Percentiles rank a stretch among this genome's conserved stretches.
Evolutionary conservation across 2,329 filamentous ascomycete genomes (phyloP).

Genomic region (Neurospora sp.): DNA sequence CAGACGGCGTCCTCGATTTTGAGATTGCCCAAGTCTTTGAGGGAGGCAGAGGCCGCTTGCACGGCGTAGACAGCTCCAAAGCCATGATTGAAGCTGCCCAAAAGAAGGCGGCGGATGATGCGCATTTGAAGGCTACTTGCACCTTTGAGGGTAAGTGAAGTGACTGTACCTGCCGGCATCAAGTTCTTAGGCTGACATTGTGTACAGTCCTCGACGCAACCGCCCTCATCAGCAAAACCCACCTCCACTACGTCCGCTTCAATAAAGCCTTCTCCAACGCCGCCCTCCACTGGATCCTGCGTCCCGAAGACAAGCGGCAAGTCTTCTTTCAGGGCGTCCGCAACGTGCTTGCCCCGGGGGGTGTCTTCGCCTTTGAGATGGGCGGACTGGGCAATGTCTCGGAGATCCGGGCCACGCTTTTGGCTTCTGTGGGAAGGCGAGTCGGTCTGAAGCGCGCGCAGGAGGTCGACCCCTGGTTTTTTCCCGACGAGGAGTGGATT

Average conservation of each 20-base stretch:
- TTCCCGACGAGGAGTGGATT: constrained; percentile 56
- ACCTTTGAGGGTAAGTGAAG: constrained; percentile 34
- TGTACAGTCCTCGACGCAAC: constrained; percentile 36
- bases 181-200: background rate
- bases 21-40: constrained; percentile 39
- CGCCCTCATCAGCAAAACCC: constrained; percentile 24
- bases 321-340: constrained; percentile 45
- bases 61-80: constrained; percentile 49
- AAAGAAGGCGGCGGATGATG: constrained; percentile 28
- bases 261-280: constrained; percentile 58
- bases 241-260: constrained; percentile 29
- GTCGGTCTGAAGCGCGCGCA: constrained; percentile 38
- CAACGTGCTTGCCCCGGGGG: constrained; percentile 42
- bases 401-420: constrained; percentile 50
- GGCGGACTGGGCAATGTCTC: constrained; percentile 60
- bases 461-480: constrained; percentile 58
- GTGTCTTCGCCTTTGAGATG: constrained; percentile 59
- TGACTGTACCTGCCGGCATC: background rate
- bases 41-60: constrained; percentile 36
- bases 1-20: constrained; percentile 49
- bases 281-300: constrained; percentile 58
- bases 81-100: constrained; percentile 48
- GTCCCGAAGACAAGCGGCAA: constrained; percentile 29
- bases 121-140: constrained; percentile 22
- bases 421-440: constrained; percentile 42